Evolutionary conservation across 2,329 filamentous ascomycete species (phyloP).

Genomic region (Ceratocystis ficicola): DNA sequence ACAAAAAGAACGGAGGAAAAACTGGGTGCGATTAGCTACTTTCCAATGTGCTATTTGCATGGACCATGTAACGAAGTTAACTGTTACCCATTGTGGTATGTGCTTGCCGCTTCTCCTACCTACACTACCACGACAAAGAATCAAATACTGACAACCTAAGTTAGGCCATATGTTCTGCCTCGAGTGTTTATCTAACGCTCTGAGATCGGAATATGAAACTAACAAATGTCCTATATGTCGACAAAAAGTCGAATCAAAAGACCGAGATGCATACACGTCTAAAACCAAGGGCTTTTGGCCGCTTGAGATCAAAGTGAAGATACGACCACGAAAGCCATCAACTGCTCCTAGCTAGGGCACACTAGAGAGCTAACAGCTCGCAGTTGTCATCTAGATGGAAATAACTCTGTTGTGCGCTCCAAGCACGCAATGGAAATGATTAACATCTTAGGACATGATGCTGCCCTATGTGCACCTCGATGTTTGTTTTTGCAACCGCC

Average conservation of each 20-base stretch:
- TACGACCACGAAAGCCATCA: slow-evolving; percentile 35
- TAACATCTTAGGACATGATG: no score
- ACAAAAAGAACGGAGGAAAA: slow-evolving; percentile 36
- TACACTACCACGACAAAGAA: background rate
- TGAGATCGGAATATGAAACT: slow-evolving; percentile 44
- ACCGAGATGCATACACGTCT: slow-evolving; percentile 31
- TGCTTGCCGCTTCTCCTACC: background rate
- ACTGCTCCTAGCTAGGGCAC: background rate
- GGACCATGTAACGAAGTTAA: slow-evolving; percentile 47
- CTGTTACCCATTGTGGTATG: slow-evolving; percentile 56
- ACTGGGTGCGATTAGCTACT: slow-evolving; percentile 38
- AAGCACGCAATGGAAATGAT: no score
- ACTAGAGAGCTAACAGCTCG: background rate
- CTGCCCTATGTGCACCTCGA: no score
- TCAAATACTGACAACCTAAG: background rate
- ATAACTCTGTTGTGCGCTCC: no score
- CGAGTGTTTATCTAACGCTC: slow-evolving; percentile 48
- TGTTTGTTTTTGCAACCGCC: no score
- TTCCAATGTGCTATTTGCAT: slow-evolving; percentile 59
- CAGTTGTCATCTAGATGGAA: no score
- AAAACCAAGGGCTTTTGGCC: slow-evolving; percentile 45
- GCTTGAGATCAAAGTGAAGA: slow-evolving; percentile 52
- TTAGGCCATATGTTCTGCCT: slow-evolving; percentile 52
- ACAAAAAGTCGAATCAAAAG: slow-evolving; percentile 42
- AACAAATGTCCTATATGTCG: slow-evolving; percentile 54